phyloP scores from a whole-genome alignment of 176 grass and related monocot species.

The Phragmites australis region DNA sequence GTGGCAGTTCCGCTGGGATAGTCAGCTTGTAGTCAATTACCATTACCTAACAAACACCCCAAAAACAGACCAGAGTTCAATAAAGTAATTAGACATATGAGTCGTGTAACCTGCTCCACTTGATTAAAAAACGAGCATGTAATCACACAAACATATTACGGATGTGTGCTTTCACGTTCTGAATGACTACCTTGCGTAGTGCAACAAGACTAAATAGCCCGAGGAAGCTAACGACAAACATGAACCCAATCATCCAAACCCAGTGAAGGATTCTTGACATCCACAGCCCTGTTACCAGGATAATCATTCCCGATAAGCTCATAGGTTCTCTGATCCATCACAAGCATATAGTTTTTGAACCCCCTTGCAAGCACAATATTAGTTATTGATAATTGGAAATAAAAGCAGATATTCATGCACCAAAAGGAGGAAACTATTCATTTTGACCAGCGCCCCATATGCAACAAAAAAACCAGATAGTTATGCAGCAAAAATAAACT shows the following conservation, averaged over 20 bases:
- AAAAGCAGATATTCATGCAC: background rate
- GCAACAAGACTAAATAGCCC: conserved; percentile 85
- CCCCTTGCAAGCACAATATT: conserved; percentile 48
- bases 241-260: conserved; percentile 92
- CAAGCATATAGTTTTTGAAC: conserved; percentile 76
- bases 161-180: background rate
- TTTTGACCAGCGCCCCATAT: no score
- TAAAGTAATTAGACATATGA: background rate
- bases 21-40: conserved; percentile 57
- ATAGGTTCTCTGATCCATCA: conserved; percentile 84
- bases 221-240: conserved; percentile 90
- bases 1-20: conserved; percentile 63
- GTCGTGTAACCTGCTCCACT: background rate
- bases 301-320: conserved; percentile 86
- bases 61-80: background rate
- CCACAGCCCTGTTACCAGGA: conserved; percentile 72
- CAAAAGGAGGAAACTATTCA: no score
- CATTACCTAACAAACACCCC: conserved; percentile 39
- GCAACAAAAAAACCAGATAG: background rate
- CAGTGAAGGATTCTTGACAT: conserved; percentile 83
- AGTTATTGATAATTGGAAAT: background rate
- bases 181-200: conserved; percentile 61
- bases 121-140: background rate
- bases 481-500: background rate
- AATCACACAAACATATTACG: conserved; percentile 1